Evolutionary conservation across 495 filamentous ascomycete species (phyloP), one percentile per base, ranked within the genome.

Genomic region (Amphirosellinia nigrospora): DNA sequence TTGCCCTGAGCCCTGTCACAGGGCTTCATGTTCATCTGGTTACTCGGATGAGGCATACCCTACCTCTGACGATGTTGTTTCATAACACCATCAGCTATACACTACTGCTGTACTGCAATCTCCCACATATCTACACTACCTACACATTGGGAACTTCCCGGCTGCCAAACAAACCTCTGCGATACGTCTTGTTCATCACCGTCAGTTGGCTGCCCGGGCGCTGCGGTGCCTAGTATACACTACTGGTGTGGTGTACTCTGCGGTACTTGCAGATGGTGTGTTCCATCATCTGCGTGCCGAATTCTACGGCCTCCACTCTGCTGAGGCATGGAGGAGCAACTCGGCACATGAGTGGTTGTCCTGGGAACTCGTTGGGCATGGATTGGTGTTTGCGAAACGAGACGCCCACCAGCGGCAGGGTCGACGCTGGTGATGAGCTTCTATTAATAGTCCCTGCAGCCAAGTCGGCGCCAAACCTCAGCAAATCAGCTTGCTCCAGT

Each of bases 361-460:
- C 48, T 63, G 60, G 58, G 16, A 56, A 66, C 72, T 71, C 48
- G 65, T 48, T 39, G 72, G 71, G 74, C 63, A 64, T 32, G 69
- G 69, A 53, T 62, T 70, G 55, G 67, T 69, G 74, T 78, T 76
- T 78, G 76, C 76, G 76, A 76, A 74, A 76, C 76, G 67, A 77
- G 75, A 75, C 73, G 68, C 34, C 73, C 67, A 71, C 46, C 60
- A 58, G 38, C 32, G 48, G 58, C 68, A 64, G 70, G 70, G 72
- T 69, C 56, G 73, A 65, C 68, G 69, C 66, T 74, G 56, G 69
- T 73, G 66, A 66, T 63, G 32, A 65, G 59, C 48, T 71, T 70
- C 76, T 78, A 78, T 73, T 73, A 78, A 78, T 78, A 78, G 76
- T 60, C 48, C 71, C 68, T 75, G 74, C 76, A 77, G 64, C 68